Conservation (phyloP, 2,329 filamentous ascomycete genomes). For the Sclerotiophoma versabilis region DNA sequence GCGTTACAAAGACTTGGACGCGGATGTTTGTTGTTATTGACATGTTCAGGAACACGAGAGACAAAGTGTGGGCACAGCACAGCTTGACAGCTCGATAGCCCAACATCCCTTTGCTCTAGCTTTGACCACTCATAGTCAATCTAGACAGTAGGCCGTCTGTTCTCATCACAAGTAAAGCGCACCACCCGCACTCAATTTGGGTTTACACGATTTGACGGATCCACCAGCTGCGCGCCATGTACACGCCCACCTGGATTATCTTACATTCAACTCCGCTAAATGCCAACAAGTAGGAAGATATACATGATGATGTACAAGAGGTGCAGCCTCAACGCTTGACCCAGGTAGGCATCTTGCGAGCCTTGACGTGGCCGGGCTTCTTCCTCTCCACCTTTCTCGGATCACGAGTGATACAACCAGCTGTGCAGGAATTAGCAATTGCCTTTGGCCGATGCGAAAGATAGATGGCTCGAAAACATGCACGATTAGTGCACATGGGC, state of each 20-base stretch:
- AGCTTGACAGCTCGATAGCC: too few species aligned
- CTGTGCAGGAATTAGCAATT: conserved; percentile 64
- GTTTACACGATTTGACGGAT: neutral
- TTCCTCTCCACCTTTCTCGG: conserved; percentile 94
- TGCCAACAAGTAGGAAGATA: conserved; percentile 20
- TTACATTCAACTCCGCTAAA: conserved; percentile 25
- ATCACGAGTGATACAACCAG: conserved; percentile 91
- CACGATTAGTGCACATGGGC: conserved; percentile 7
- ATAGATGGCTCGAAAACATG: neutral
- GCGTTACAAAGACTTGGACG: too few species aligned
- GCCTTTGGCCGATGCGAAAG: neutral
- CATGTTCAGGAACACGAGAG: too few species aligned
- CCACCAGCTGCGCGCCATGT: neutral
- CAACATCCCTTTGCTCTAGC: too few species aligned
- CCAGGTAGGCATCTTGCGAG: conserved; percentile 97
- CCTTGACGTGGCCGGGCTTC: conserved; percentile 95
- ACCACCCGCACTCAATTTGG: neutral
- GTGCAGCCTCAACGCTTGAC: conserved; percentile 73
- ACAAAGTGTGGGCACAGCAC: too few species aligned
- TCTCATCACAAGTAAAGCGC: neutral
- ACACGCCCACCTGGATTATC: conserved; percentile 1
- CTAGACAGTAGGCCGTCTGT: neutral
- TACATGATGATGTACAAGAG: conserved; percentile 31
- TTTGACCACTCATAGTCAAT: neutral
- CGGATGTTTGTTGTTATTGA: too few species aligned